phyloP scores from a whole-genome alignment of 2,329 filamentous ascomycete species.

The Ophiostoma perfectum region DNA sequence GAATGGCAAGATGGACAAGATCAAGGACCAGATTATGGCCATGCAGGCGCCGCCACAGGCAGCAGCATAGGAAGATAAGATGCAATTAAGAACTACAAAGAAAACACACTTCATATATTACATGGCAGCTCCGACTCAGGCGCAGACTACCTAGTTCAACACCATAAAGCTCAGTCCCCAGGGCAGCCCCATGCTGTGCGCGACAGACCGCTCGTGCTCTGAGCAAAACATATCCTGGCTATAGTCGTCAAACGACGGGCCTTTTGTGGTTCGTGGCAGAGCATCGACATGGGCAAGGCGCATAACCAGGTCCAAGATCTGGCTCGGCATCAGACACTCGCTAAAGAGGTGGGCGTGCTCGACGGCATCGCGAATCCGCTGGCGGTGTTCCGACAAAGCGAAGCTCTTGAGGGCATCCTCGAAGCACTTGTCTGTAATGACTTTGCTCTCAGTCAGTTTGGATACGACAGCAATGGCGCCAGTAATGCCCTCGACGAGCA shows the following conservation, averaged over 20 bases:
- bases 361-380: constrained; percentile 31
- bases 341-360: constrained; percentile 32
- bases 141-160: constrained; percentile 31
- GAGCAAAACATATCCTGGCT: constrained; percentile 30
- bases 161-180: constrained; percentile 38
- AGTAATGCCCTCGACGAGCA: constrained; percentile 36
- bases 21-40: constrained; percentile 56
- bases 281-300: constrained; percentile 30
- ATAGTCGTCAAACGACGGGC: constrained; percentile 28
- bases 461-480: constrained; percentile 34
- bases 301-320: constrained; percentile 34
- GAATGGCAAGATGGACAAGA: constrained; percentile 53
- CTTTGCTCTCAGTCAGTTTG: constrained; percentile 1
- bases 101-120: not conserved
- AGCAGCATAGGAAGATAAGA: constrained; percentile 18
- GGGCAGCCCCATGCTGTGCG: constrained; percentile 36
- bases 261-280: not conserved
- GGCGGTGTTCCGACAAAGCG: constrained; percentile 31
- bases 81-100: constrained; percentile 11
- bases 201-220: constrained; percentile 30
- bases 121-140: too few species aligned
- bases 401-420: constrained; percentile 33
- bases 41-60: constrained; percentile 43
- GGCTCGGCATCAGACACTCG: constrained; percentile 33
- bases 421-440: constrained; percentile 26